Conservation (phyloP, 2,329 filamentous ascomycete genomes). For the Laburnicola sp. region DNA sequence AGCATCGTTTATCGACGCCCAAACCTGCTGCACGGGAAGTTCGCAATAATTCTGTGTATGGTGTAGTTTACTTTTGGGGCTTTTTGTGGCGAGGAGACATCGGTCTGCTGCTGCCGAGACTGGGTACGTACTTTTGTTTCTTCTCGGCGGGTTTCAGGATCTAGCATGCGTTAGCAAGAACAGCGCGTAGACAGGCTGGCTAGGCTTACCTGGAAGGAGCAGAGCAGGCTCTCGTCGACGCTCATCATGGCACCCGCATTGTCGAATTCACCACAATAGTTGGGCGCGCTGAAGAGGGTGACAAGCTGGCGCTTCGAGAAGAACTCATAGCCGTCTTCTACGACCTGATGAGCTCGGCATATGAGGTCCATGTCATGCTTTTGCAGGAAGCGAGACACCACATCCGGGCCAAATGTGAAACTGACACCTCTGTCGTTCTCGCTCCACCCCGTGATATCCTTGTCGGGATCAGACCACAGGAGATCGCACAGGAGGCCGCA, state of each 20-base stretch:
- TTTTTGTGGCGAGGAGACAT: constrained; percentile 72
- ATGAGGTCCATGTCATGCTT: constrained; percentile 99
- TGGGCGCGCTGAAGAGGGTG: constrained; percentile 95
- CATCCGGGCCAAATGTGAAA: constrained; percentile 97
- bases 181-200: not conserved
- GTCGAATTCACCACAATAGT: constrained; percentile 99
- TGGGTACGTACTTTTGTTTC: constrained; percentile 99
- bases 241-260: constrained; percentile 99
- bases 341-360: constrained; percentile 96
- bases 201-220: constrained; percentile 87
- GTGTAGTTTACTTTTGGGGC: constrained; percentile 60
- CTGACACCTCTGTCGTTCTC: constrained; percentile 98
- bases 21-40: constrained; percentile 79
- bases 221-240: constrained; percentile 95
- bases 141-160: constrained; percentile 99
- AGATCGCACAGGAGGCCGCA: constrained; percentile 97
- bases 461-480: constrained; percentile 97
- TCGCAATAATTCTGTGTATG: constrained; percentile 45
- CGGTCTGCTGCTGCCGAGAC: constrained; percentile 70
- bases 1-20: constrained; percentile 74
- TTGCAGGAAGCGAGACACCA: constrained; percentile 94
- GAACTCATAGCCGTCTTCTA: constrained; percentile 99
- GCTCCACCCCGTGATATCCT: constrained; percentile 98
- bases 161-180: constrained; percentile 51
- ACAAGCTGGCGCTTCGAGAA: constrained; percentile 98